Evolutionary conservation across 345 rosid species (phyloP).

Genomic region (Alliaria petiolata): DNA sequence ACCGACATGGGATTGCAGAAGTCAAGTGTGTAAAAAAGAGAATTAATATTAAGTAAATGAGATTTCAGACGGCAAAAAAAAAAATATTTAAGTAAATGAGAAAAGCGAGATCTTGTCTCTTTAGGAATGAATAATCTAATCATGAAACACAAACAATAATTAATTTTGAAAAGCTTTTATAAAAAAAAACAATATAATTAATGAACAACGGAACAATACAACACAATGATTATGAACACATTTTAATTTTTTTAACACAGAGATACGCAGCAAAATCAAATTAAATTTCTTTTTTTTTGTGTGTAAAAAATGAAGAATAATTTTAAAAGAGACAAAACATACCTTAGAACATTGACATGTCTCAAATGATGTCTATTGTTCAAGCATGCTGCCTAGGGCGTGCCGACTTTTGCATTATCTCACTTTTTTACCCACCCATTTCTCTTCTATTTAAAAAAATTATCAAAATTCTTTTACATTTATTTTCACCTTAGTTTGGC

Average conservation of each 20-base stretch:
- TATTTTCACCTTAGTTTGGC: neutral
- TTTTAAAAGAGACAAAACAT: slow-evolving; percentile 30
- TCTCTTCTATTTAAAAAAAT: neutral
- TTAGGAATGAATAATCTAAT: slow-evolving; percentile 28
- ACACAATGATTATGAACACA: slow-evolving; percentile 29
- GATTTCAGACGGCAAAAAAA: no score
- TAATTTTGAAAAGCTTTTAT: neutral
- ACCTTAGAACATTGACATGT: slow-evolving; percentile 43
- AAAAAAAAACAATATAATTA: slow-evolving; percentile 18
- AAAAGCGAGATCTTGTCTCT: slow-evolving; percentile 24
- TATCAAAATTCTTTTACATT: no score
- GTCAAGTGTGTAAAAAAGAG: neutral
- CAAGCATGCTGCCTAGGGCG: slow-evolving; percentile 58
- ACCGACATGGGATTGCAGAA: neutral
- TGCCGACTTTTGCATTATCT: slow-evolving; percentile 54
- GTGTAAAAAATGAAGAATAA: neutral
- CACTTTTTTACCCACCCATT: slow-evolving; percentile 29
- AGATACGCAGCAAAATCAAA: slow-evolving; percentile 1
- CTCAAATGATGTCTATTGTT: slow-evolving; percentile 45
- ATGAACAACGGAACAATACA: slow-evolving; percentile 35
- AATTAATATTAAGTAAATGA: neutral
- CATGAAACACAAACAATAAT: slow-evolving; percentile 35
- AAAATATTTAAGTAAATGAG: no score
- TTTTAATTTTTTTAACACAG: neutral
- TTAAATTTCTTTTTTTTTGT: neutral